Evolutionary conservation across 2,329 filamentous ascomycete species (phyloP), one percentile per base, ranked within the genome.

Genomic region (Didymella exigua): DNA sequence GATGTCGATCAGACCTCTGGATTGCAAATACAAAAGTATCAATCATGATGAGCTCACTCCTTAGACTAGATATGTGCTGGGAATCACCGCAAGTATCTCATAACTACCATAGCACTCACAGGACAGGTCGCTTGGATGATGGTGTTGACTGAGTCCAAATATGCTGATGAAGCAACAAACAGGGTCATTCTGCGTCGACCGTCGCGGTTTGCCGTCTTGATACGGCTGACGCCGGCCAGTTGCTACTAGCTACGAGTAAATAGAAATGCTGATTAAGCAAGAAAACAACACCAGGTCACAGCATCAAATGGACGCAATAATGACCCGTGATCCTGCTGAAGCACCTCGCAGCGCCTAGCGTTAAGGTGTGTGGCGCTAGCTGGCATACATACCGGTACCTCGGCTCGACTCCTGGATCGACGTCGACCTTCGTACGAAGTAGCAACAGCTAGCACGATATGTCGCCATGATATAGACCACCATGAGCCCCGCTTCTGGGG

Each of bases 391-490:
- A n/a, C n/a, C n/a, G n/a, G 47, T 46, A 36, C 51, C 51, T 54
- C 51, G 51, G 45, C 33, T 41, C 45, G 40, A 40, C 5, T 34
- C 18, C 14, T 16, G 34, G 51, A 19, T 34, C 21, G 33, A 44
- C 34, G 51, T 36, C 43, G 42, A 44, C 26, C 21, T 4, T 4
- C 5, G 19, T 4, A 6, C 5, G 19, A 5, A 29, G n/a, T 6
- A 40, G 27, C 34, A 45, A 27, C 40, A 45, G 24, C 33, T 44
- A 49, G 33, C 45, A 36, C 27, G 29, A 21, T 29, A 45, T 34
- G 33, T 23, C 23, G 23, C 14, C 29, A 45, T 34, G 33, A 23
- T 54, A 43, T 48, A 54, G 48, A 30, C 19, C 41, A 41, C 40
- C 34, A 41, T 34, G 33, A 26, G 16, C 40, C 27, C 45, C 40